Evolutionary conservation across 2,329 filamentous ascomycete genomes (phyloP), one percentile per base, ranked within the genome.

Genomic region (Cordyceps tenuipes): DNA sequence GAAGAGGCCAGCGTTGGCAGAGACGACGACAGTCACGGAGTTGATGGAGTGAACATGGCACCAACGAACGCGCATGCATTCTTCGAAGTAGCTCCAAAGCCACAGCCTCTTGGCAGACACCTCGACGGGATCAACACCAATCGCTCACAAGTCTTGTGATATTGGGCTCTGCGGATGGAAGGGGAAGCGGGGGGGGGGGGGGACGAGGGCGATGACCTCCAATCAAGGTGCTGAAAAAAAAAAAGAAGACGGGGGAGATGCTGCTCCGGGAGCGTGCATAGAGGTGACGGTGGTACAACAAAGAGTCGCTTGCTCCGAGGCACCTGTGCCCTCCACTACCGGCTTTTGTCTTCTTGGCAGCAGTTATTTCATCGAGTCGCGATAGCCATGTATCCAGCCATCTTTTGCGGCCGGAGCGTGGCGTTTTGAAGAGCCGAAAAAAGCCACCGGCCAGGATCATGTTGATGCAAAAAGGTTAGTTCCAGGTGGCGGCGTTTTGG

Each of bases 91-190:
- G 31, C 44, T 57, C 54, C 21, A 31, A 36, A 49, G 54, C 54
- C 54, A 57, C 44, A 48, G 43, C 29, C 19, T 15, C 54, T 57
- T 57, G 54, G 54, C 54, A 41, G 31, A 48, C 34, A 44, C 54
- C 29, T 44, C 21, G 21, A 23, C 44, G 26, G 31, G 19, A 13
- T 57, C 44, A 29, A 49, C 29, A 54, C 31, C 34, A 47, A 12
- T 34, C 34, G 31, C 44, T 43, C 44, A 19, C 46, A 21, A 21
- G 34, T 41, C 44, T 49, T 31, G 34, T 57, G 54, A 41, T 57
- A 34, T 8, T 17, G 5, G 5, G 48, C 36, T 13, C 1, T 21
- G 23, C 31, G n/a, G 17, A 8, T 1, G 19, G 17, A 3, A 15
- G 15, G 49, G 29, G 9, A n/a, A n/a, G n/a, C n/a, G n/a, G n/a